Conservation (phyloP, 352 stramenopile species). For the Phytophthora cryptogea region DNA sequence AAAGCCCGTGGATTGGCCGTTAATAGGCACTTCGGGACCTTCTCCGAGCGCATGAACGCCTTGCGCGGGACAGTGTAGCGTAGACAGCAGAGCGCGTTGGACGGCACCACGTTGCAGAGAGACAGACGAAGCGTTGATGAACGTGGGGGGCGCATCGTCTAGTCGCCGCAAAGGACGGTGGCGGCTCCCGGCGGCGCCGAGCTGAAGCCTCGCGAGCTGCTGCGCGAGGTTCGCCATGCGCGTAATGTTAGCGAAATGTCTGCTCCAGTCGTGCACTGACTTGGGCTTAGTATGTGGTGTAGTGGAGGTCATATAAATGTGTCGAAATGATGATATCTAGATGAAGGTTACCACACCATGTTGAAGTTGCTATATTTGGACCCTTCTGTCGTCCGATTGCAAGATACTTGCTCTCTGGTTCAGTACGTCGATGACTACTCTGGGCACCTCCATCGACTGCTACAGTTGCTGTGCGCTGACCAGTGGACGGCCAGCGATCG, state of each 20-base stretch:
- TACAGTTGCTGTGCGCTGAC: conserved; percentile 7
- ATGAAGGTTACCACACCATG: conserved; percentile 13
- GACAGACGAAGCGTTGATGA: conserved; percentile 19
- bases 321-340: conserved; percentile 1
- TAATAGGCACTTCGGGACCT: conserved; percentile 8
- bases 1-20: conserved; percentile 13
- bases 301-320: conserved; percentile 4
- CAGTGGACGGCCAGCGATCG: conserved; percentile 3
- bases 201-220: conserved; percentile 45
- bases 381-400: conserved; percentile 11
- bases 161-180: conserved; percentile 28
- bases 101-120: conserved; percentile 24
- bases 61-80: conserved; percentile 39
- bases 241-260: conserved; percentile 1
- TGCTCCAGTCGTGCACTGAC: conserved; percentile 5
- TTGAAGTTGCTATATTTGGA: conserved; percentile 31
- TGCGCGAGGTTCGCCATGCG: conserved; percentile 34
- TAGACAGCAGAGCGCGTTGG: conserved; percentile 32
- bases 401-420: conserved; percentile 25
- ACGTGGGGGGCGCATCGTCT: conserved; percentile 3
- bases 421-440: no score
- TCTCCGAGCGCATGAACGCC: conserved; percentile 26
- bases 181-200: conserved; percentile 28
- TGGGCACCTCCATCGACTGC: not conserved
- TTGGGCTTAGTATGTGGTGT: conserved; percentile 10